phyloP scores from a whole-genome alignment of 1,284 basidiomycete species.

The Cutaneotrichosporon daszewskae region DNA sequence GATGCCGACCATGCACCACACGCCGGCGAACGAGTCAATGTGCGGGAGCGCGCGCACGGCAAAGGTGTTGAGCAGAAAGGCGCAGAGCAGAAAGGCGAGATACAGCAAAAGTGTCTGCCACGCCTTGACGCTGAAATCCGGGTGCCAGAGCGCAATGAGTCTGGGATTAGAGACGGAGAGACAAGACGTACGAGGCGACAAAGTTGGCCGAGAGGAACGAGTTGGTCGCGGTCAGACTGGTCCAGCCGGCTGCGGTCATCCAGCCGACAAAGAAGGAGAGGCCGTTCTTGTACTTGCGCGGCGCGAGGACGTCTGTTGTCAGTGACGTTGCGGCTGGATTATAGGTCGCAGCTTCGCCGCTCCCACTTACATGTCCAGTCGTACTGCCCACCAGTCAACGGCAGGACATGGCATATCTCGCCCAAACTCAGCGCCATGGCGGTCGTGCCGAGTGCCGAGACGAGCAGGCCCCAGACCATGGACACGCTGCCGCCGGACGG shows the following conservation, averaged over 20 bases:
- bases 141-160: constrained; percentile 36
- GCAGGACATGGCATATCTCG: constrained; percentile 15
- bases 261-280: constrained; percentile 26
- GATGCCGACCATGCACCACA: constrained; percentile 41
- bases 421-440: constrained; percentile 27
- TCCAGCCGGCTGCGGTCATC: constrained; percentile 20
- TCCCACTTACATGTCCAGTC: constrained; percentile 27
- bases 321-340: too few relatives aligned
- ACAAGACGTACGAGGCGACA: constrained; percentile 22
- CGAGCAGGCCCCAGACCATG: constrained; percentile 41
- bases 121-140: constrained; percentile 22
- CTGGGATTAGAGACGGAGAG: constrained; percentile 8
- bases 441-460: constrained; percentile 27
- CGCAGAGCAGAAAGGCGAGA: constrained; percentile 20
- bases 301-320: constrained; percentile 21
- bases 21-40: constrained; percentile 32
- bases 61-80: constrained; percentile 33
- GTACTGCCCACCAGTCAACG: constrained; percentile 38
- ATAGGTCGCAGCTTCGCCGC: too few relatives aligned
- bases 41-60: constrained; percentile 27
- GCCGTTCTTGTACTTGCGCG: constrained; percentile 13
- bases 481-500: constrained; percentile 37
- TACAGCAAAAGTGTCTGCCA: constrained; percentile 30
- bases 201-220: constrained; percentile 20
- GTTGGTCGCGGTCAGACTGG: constrained; percentile 21